Evolutionary conservation across 768 basidiomycete genomes (phyloP).

Genomic region (Suillus occidentalis): DNA sequence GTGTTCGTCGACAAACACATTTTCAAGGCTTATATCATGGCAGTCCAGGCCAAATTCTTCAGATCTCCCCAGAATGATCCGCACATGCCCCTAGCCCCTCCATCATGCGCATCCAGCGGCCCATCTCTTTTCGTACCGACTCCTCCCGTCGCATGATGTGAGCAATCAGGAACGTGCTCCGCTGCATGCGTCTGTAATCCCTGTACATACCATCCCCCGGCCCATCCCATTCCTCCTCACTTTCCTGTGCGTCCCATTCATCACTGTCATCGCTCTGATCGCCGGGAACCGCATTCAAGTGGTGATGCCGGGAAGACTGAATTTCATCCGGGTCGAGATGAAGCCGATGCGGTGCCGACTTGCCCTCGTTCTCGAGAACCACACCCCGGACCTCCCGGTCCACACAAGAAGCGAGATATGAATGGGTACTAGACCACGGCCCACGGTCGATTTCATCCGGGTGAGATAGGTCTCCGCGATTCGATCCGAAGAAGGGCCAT

Average conservation of each 20-base stretch:
- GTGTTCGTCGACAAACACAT: constrained; percentile 74
- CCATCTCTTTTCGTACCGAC: constrained; percentile 67
- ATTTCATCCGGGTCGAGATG: constrained; percentile 84
- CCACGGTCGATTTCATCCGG: constrained; percentile 76
- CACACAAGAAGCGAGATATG: constrained; percentile 66
- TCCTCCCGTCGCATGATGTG: constrained; percentile 67
- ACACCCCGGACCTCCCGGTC: constrained; percentile 75
- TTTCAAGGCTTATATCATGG: constrained; percentile 84
- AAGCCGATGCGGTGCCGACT: constrained; percentile 69
- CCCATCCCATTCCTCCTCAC: constrained; percentile 71
- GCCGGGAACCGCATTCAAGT: constrained; percentile 62
- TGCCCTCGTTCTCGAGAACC: constrained; percentile 74
- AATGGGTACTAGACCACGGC: constrained; percentile 62
- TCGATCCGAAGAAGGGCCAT: constrained; percentile 89
- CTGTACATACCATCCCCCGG: constrained; percentile 78
- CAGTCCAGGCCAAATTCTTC: constrained; percentile 82
- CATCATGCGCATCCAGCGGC: constrained; percentile 68
- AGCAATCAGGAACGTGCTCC: constrained; percentile 75
- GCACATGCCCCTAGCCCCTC: constrained; percentile 45
- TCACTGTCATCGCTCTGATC: constrained; percentile 77
- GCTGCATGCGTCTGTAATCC: constrained; percentile 80
- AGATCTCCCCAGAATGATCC: constrained; percentile 22
- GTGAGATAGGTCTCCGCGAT: constrained; percentile 69
- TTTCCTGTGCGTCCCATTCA: constrained; percentile 78
- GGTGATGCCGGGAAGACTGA: constrained; percentile 67